Conservation (phyloP, 345 rosid species). For the Populus simonii region DNA sequence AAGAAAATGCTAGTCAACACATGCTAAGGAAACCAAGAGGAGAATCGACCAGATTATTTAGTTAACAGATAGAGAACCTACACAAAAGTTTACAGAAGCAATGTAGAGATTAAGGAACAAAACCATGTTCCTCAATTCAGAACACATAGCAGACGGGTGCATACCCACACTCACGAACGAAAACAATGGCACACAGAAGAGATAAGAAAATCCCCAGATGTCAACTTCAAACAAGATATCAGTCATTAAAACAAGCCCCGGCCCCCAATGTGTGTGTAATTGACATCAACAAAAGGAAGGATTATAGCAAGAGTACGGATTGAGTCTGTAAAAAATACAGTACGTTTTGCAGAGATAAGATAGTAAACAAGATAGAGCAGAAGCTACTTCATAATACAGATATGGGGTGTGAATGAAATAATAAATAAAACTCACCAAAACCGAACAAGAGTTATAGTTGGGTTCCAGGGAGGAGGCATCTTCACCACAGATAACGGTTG, state of each 20-base stretch:
- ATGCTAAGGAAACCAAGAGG: not conserved
- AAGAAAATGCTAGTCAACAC: not conserved
- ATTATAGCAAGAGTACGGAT: too few species aligned
- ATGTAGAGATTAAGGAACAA: not conserved
- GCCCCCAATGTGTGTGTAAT: too few species aligned
- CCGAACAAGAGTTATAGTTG: too few species aligned
- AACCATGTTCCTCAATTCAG: not conserved
- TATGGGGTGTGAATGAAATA: too few species aligned
- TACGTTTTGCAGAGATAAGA: too few species aligned
- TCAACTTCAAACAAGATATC: not conserved
- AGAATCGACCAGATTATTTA: too few species aligned
- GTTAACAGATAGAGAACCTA: not conserved
- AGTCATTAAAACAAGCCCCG: not conserved
- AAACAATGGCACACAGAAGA: not conserved
- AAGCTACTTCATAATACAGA: too few species aligned
- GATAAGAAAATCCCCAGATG: not conserved
- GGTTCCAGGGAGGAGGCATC: slow-evolving; percentile 13
- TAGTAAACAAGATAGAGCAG: too few species aligned
- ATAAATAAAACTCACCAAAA: slow-evolving; percentile 43
- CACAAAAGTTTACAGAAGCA: not conserved
- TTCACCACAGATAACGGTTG: slow-evolving; percentile 36
- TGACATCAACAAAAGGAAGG: too few species aligned
- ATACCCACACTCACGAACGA: not conserved
- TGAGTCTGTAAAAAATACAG: too few species aligned
- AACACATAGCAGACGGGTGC: not conserved